Percentiles rank a stretch among this genome's conserved stretches.
phyloP scores from a whole-genome alignment of 1,284 basidiomycete genomes.

The Sporisorium reilianum region DNA sequence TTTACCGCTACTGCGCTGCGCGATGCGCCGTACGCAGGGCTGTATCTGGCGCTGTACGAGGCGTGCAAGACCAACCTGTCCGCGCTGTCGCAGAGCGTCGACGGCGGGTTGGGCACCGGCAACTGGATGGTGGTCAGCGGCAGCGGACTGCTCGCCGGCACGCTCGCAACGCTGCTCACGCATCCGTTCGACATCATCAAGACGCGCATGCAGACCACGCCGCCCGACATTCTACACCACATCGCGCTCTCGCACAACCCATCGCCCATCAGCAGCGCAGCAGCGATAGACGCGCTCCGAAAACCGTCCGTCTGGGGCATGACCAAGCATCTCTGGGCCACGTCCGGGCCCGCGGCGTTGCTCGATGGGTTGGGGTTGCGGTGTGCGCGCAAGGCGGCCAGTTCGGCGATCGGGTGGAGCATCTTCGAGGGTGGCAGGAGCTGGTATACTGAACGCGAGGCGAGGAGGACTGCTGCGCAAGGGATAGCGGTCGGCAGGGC shows the following conservation, averaged over 20 bases:
- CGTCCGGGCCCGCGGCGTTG: conserved; percentile 51
- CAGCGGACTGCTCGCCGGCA: conserved; percentile 59
- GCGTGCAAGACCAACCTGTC: conserved; percentile 55
- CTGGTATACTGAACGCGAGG: conserved; percentile 48
- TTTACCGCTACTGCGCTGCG: conserved; percentile 89
- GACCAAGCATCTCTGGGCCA: conserved; percentile 46
- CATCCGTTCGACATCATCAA: conserved; percentile 69
- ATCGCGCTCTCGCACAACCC: conserved; percentile 16
- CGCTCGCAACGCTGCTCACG: conserved; percentile 64
- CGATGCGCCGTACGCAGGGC: conserved; percentile 94
- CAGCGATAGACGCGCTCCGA: neutral
- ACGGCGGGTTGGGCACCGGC: conserved; percentile 43
- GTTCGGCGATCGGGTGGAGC: conserved; percentile 67
- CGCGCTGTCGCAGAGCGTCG: conserved; percentile 11
- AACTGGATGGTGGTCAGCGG: conserved; percentile 58
- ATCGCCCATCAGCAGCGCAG: neutral
- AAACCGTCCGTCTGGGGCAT: conserved; percentile 36
- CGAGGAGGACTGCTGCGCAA: neutral
- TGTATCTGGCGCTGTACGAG: conserved; percentile 90
- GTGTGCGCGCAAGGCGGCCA: conserved; percentile 65
- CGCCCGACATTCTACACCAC: conserved; percentile 25
- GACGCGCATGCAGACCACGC: conserved; percentile 66
- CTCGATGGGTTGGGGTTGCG: conserved; percentile 64
- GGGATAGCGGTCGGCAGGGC: neutral
- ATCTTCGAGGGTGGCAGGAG: conserved; percentile 64